A percentile compares a stretch with the other conserved stretches of the same genome.
Conservation (phyloP, 2,329 filamentous ascomycete species). For the Truncatella angustata region DNA sequence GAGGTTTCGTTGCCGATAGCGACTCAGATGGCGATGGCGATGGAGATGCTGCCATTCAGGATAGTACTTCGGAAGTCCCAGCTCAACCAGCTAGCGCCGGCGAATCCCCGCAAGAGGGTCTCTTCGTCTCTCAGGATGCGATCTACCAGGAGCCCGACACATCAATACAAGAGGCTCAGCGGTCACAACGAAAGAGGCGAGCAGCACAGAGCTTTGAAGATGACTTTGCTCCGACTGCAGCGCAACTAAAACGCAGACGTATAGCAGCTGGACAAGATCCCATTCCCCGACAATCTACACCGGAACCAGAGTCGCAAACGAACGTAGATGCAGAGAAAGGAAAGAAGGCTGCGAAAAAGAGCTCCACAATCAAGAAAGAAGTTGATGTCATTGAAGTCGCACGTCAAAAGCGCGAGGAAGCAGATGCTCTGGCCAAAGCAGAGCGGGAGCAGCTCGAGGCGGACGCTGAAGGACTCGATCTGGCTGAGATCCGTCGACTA, state of each 20-base stretch:
- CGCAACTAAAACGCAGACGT: conserved; percentile 75
- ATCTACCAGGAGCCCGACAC: conserved; percentile 23
- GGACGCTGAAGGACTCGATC: conserved; percentile 63
- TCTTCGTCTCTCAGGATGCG: conserved; percentile 57
- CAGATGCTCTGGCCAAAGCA: conserved; percentile 59
- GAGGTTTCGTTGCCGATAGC: conserved; percentile 56
- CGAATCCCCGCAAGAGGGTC: conserved; percentile 39
- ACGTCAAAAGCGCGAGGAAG: conserved; percentile 58
- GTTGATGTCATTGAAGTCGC: conserved; percentile 69
- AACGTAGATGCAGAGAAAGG: conserved; percentile 33
- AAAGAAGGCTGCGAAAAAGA: conserved; percentile 41
- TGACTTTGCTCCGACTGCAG: conserved; percentile 71
- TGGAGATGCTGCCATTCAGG: conserved; percentile 35
- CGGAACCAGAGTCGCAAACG: conserved; percentile 17
- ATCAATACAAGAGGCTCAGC: conserved; percentile 16
- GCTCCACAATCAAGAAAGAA: conserved; percentile 50
- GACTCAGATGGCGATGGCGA: conserved; percentile 25
- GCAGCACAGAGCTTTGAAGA: conserved; percentile 62
- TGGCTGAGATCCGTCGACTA: conserved; percentile 70
- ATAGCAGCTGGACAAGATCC: conserved; percentile 57
- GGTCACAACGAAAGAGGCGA: conserved; percentile 43
- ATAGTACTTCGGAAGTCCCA: conserved; percentile 17
- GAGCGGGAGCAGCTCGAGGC: conserved; percentile 54
- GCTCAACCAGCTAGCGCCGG: conserved; percentile 14
- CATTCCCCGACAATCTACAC: conserved; percentile 29